Conservation (phyloP, 2,329 filamentous ascomycete genomes). For the Ophiobolus disseminans region DNA sequence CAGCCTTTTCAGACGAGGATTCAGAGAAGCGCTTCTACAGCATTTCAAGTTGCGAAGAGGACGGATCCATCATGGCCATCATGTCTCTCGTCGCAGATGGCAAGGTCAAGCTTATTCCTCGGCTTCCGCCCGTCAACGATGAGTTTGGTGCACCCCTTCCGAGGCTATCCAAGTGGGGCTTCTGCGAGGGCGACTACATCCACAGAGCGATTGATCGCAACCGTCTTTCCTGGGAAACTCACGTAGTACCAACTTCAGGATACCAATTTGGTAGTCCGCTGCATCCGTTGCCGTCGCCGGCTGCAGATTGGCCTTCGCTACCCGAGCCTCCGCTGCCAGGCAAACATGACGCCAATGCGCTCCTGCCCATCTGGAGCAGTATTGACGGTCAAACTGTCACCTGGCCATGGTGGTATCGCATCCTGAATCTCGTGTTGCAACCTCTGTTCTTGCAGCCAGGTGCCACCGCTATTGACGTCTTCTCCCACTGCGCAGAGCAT, state of each 20-base stretch:
- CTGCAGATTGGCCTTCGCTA: slow-evolving; percentile 28
- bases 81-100: slow-evolving; percentile 69
- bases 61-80: slow-evolving; percentile 71
- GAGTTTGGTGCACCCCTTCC: slow-evolving; percentile 50
- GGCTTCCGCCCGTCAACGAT: slow-evolving; percentile 64
- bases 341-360: slow-evolving; percentile 50
- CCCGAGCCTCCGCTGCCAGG: slow-evolving; percentile 39
- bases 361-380: slow-evolving; percentile 74
- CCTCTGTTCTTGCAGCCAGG: slow-evolving; percentile 68
- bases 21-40: slow-evolving; percentile 41
- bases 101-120: slow-evolving; percentile 61
- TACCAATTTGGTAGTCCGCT: slow-evolving; percentile 66
- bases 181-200: slow-evolving; percentile 74
- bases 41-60: slow-evolving; percentile 64
- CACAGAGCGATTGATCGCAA: slow-evolving; percentile 71
- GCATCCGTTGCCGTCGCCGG: slow-evolving; percentile 51
- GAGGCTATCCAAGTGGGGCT: slow-evolving; percentile 67
- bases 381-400: slow-evolving; percentile 67
- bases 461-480: slow-evolving; percentile 61
- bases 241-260: slow-evolving; percentile 62
- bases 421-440: slow-evolving; percentile 68
- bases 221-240: slow-evolving; percentile 69
- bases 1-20: slow-evolving; percentile 52
- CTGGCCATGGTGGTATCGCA: slow-evolving; percentile 67
- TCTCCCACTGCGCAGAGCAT: slow-evolving; percentile 45